Percentiles rank a stretch among this genome's conserved stretches.
Evolutionary conservation across 2,329 filamentous ascomycete genomes (phyloP).

Genomic region (Emericellopsis cladophorae): DNA sequence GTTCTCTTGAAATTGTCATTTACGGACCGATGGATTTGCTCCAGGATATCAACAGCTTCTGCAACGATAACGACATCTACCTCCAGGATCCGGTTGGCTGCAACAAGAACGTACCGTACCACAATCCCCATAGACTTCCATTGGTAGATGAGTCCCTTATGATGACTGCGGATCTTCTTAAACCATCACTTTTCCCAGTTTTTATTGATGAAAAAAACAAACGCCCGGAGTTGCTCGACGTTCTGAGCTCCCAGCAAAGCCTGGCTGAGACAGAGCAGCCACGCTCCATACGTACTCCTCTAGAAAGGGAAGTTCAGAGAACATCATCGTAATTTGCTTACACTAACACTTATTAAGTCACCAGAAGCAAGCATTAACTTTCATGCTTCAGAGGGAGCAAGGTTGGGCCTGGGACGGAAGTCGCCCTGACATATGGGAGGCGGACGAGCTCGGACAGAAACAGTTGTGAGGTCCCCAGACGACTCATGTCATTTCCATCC

Average conservation of each 20-base stretch:
- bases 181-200: neutral
- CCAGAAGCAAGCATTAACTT: conserved; percentile 28
- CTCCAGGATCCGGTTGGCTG: conserved; percentile 19
- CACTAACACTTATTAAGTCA: conserved; percentile 16
- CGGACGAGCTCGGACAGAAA: too few relatives aligned
- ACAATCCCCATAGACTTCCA: conserved; percentile 21
- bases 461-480: too few relatives aligned
- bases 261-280: conserved; percentile 16
- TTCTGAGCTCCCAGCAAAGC: conserved; percentile 10
- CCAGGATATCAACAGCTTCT: conserved; percentile 15
- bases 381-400: conserved; percentile 24
- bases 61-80: conserved; percentile 16
- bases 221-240: conserved; percentile 10
- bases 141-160: neutral
- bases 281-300: conserved; percentile 7
- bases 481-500: too few relatives aligned
- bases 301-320: too few relatives aligned
- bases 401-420: conserved; percentile 18
- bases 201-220: conserved; percentile 1
- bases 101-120: conserved; percentile 15
- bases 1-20: conserved; percentile 10
- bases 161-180: too few relatives aligned
- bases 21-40: conserved; percentile 15
- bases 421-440: conserved; percentile 19
- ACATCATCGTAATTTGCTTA: too few relatives aligned